A percentile compares a stretch with the other conserved stretches of the same genome.
Evolutionary conservation across 140 eudicot species (phyloP).

Genomic region (Oenanthe javanica): DNA sequence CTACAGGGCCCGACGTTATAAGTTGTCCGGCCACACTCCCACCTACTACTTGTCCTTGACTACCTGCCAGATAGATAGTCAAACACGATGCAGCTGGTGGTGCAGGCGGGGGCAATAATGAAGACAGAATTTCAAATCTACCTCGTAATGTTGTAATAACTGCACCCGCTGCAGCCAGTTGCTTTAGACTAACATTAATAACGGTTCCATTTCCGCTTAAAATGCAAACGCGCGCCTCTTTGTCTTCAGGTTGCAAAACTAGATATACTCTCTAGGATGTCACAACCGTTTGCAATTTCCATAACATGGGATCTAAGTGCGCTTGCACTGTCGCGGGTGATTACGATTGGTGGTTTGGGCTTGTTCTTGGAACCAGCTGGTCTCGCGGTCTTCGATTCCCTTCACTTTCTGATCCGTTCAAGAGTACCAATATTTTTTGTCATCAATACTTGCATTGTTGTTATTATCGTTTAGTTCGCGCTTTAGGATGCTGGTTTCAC

Average conservation of each 20-base stretch:
- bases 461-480: constrained; percentile 44
- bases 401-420: constrained; percentile 15
- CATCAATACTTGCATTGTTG: constrained; percentile 16
- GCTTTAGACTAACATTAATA: constrained; percentile 66
- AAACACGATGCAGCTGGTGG: constrained; percentile 87
- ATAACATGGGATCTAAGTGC: constrained; percentile 87
- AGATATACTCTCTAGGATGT: constrained; percentile 69
- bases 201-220: constrained; percentile 80
- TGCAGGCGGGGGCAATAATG: constrained; percentile 86
- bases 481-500: constrained; percentile 48
- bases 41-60: constrained; percentile 93
- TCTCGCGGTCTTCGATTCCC: constrained; percentile 62
- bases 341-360: constrained; percentile 86
- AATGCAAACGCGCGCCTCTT: constrained; percentile 89
- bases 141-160: constrained; percentile 67
- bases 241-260: constrained; percentile 69
- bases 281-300: constrained; percentile 81
- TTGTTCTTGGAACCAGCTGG: constrained; percentile 95
- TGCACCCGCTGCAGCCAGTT: constrained; percentile 74
- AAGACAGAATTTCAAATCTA: constrained; percentile 79
- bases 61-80: constrained; percentile 78
- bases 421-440: constrained; percentile 24
- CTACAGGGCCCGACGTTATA: constrained; percentile 76
- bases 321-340: constrained; percentile 84
- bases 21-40: constrained; percentile 84